These are phyloP conservation scores for Toxoplasma gondii DNA, from an alignment of 169 alveolate genomes.

Conservation along the genomic window DNA sequence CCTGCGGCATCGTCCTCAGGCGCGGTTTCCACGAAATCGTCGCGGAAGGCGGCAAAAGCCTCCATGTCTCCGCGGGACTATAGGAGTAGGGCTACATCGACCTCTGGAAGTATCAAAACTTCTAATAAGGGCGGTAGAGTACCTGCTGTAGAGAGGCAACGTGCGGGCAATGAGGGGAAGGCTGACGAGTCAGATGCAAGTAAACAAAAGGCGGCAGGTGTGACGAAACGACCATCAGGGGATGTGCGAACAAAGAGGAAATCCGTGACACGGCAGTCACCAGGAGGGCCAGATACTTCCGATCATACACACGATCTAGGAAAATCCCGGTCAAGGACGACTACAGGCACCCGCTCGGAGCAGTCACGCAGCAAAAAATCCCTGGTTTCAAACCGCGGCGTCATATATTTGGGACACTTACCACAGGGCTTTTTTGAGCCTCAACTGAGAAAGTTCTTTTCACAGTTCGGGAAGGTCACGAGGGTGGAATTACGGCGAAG, in stretches of 20 bases:
- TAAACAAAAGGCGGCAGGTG: not conserved
- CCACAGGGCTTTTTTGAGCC: constrained; percentile 85
- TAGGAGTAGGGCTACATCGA: not conserved
- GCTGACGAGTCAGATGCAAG: not conserved
- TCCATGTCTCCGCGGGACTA: not conserved
- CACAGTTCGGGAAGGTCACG: constrained; percentile 66
- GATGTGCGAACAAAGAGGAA: not conserved
- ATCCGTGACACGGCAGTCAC: not conserved
- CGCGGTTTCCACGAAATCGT: not conserved
- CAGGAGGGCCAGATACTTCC: not conserved
- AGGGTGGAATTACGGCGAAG: constrained; percentile 59
- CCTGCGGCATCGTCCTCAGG: not conserved
- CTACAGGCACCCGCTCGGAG: not conserved
- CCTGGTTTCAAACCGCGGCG: constrained; percentile 68
- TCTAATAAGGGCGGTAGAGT: not conserved
- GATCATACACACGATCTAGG: not conserved
- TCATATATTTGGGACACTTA: constrained; percentile 88
- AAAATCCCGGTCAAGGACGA: not conserved
- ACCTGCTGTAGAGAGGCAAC: not conserved
- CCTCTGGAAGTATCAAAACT: not conserved
- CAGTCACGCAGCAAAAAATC: not conserved
- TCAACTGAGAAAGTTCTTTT: constrained; percentile 49
- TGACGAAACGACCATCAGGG: not conserved
- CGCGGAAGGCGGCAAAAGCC: not conserved
- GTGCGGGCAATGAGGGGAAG: not conserved